Base-by-base conservation (phyloP, 768 basidiomycete genomes). In the Sporobolomyces phaffii region DNA sequence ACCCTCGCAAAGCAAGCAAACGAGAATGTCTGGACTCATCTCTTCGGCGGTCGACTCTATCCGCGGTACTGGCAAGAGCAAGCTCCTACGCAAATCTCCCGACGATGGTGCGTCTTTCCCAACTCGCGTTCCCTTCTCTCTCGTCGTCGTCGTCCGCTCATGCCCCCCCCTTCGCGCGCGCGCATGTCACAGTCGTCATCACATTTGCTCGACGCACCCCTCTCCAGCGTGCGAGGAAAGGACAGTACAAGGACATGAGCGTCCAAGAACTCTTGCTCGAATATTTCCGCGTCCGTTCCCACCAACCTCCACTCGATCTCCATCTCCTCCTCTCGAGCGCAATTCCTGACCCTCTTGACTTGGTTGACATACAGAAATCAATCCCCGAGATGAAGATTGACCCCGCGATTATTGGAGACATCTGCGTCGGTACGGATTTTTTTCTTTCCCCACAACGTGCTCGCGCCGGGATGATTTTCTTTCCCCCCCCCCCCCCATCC, bases 161-260 rank as follows among this genome's bases (percentile, higher is more conserved):
- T n/a, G n/a, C n/a, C n/a, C n/a, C n/a, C n/a, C n/a, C n/a, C n/a
- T n/a, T n/a, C n/a, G n/a, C n/a, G n/a, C n/a, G n/a, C n/a, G n/a
- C 43, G 26, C 20, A 9, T 34, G 26, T 29, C 47, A 22, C 62
- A 71, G 87, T 97, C 18, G 94, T 98, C 70, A 88, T 97, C 76
- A 85, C 91, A 72, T 80, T 84, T 8, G 91, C 93, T 22, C 83
- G 88, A 49, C 86, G 94, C 66, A 89, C 91, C 54, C 90, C 94
- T n/a, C 81, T 93, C 57, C 92, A 91, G 34, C 94, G 92, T 83
- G 84, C 84, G 29, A 85, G 82, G 75, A 92, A 91, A 75, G 91
- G 91, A 60, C 89, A 87, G 18, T 92, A 91, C 83, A 91, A 91
- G 78, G 89, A 93, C 78, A 91, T 73, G 72, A 48, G 40, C 18